A percentile compares a stretch with the other conserved stretches of the same genome.
Evolutionary conservation across 163 green algal species (phyloP).

Genomic region (Volvox carteri): DNA sequence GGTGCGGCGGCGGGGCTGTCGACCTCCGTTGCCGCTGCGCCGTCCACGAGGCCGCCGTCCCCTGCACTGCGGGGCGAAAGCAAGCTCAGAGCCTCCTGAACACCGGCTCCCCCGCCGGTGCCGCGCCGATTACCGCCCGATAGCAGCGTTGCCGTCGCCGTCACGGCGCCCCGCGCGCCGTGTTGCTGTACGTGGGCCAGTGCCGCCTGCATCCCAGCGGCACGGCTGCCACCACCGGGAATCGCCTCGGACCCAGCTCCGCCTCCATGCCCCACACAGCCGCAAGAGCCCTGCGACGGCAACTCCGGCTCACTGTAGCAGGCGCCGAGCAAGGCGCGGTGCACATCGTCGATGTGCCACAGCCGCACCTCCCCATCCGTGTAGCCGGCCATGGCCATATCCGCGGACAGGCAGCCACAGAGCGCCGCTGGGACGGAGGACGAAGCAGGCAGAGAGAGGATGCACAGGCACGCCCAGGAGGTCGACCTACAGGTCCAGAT

Average conservation of each 20-base stretch:
- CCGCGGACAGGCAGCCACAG: slow-evolving; percentile 39
- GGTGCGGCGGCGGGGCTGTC: neutral
- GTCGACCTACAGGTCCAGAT: slow-evolving; percentile 39
- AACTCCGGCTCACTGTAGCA: slow-evolving; percentile 14
- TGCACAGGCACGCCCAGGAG: slow-evolving; percentile 55
- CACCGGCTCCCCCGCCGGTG: neutral
- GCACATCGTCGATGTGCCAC: slow-evolving; percentile 60
- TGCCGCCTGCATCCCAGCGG: neutral
- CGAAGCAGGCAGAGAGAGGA: slow-evolving; percentile 54
- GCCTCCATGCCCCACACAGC: slow-evolving; percentile 13
- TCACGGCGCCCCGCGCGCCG: slow-evolving; percentile 13
- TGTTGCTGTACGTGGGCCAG: slow-evolving; percentile 33
- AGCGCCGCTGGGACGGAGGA: slow-evolving; percentile 42
- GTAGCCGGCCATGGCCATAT: slow-evolving; percentile 58
- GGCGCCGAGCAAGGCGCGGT: slow-evolving; percentile 31
- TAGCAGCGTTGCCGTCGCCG: neutral
- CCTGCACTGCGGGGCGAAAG: neutral
- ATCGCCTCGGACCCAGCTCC: neutral
- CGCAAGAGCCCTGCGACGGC: slow-evolving; percentile 7
- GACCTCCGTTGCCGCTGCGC: neutral
- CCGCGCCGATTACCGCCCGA: neutral
- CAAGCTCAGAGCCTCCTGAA: slow-evolving; percentile 7
- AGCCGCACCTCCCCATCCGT: slow-evolving; percentile 63
- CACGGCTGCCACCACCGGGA: neutral
- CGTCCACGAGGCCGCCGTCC: too few relatives aligned